Evolutionary conservation across 2,329 filamentous ascomycete species (phyloP).

Genomic region (Blumeria hordei): DNA sequence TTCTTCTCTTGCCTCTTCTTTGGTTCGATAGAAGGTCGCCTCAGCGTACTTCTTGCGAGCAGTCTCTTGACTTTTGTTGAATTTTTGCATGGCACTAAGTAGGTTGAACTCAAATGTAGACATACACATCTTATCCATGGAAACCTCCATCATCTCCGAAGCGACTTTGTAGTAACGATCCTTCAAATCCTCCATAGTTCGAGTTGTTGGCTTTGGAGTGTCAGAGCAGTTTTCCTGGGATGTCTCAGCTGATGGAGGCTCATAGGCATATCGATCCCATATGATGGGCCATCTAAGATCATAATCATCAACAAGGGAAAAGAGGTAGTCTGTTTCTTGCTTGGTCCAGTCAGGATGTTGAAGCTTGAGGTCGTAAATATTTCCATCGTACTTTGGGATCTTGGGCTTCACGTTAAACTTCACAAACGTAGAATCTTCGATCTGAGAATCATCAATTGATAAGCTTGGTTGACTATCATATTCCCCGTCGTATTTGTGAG

Average conservation of each 20-base stretch:
- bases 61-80: slow-evolving; percentile 57
- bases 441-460: slow-evolving; percentile 16
- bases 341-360: slow-evolving; percentile 62
- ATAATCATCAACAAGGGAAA: slow-evolving; percentile 50
- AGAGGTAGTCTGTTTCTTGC: slow-evolving; percentile 81
- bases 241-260: slow-evolving; percentile 20
- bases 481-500: slow-evolving; percentile 17
- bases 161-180: slow-evolving; percentile 73
- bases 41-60: slow-evolving; percentile 67
- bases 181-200: slow-evolving; percentile 79
- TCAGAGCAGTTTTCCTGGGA: slow-evolving; percentile 24
- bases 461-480: slow-evolving; percentile 13
- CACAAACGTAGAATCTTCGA: slow-evolving; percentile 44
- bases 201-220: slow-evolving; percentile 23
- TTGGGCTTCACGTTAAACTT: slow-evolving; percentile 72
- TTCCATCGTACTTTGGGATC: slow-evolving; percentile 61
- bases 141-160: slow-evolving; percentile 55
- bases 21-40: slow-evolving; percentile 51
- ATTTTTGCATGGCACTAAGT: slow-evolving; percentile 70
- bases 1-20: slow-evolving; percentile 80
- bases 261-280: slow-evolving; percentile 75
- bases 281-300: slow-evolving; percentile 82
- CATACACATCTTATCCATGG: slow-evolving; percentile 70
- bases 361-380: slow-evolving; percentile 59
- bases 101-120: slow-evolving; percentile 58